Evolutionary conservation across 75 land plant species (phyloP), one percentile per base, ranked within the genome.

Genomic region (Selaginella moellendorffii): DNA sequence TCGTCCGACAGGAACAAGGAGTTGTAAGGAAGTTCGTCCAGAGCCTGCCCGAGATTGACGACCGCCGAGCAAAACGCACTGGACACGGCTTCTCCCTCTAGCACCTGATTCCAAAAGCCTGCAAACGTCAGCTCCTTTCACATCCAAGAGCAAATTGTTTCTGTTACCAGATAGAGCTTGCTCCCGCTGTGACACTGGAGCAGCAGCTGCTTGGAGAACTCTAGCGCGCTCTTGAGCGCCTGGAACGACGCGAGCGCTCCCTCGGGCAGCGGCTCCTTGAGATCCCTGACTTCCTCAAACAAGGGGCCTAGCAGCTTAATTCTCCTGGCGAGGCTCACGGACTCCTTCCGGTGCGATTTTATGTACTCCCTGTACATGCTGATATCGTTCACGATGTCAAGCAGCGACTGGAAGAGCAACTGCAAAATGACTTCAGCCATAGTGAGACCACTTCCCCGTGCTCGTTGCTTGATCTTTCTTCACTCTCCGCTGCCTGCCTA

Each of bases 1-100:
- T 90, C 97, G 74, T 87, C 97, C 28, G 97, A 87, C 67, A 88
- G 74, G 67, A 82, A 79, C 65, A 87, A 85, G 25, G 72, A 67
- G 24, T 80, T 81, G 31, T 76, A 82, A 5, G 88, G 88, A 26
- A 84, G 52, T 12, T 46, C 76, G 52, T 88, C 80, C 65, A 88
- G 31, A 20, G 83, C 77, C 29, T 66, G 61, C 22, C 62, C 73
- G 26, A 88, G 27, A 46, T 78, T 77, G 8, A 67, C 81, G 66
- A 77, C 76, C 2, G 82, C 74, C 22, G 77, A 64, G 58, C 79
- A 77, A 54, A 88, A 84, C 46, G 70, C 72, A 22, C 65, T 68
- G 70, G 66, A 68, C 20, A 82, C 70, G 0, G 81, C 74, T 61
- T 84, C 82, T 36, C 77, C 63, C 63, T 88, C 93, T 56, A 78